Evolutionary conservation across 306 rosid species (phyloP).

Genomic region (Vigna angularis): DNA sequence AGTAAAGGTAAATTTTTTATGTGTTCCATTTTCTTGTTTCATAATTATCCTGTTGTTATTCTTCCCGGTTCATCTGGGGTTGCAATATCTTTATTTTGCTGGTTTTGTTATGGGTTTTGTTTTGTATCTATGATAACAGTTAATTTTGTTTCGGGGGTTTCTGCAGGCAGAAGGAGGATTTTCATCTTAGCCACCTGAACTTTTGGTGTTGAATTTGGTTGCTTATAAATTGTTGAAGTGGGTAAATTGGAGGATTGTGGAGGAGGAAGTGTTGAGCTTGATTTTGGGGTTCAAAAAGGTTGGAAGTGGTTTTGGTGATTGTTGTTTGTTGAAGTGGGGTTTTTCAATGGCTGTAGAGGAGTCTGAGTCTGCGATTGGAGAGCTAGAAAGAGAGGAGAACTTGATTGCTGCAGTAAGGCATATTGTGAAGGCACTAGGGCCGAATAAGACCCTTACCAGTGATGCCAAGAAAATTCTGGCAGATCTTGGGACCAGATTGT

Average conservation of each 20-base stretch:
- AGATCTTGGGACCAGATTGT: conserved; percentile 73
- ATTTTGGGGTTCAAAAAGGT: conserved; percentile 39
- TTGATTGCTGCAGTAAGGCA: conserved; percentile 76
- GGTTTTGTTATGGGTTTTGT: conserved; percentile 30
- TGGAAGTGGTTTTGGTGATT: conserved; percentile 33
- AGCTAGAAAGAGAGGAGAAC: conserved; percentile 70
- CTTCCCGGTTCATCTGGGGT: conserved; percentile 34
- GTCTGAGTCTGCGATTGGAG: conserved; percentile 54
- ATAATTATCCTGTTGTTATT: background rate
- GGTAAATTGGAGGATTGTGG: conserved; percentile 24
- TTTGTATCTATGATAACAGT: conserved; percentile 14
- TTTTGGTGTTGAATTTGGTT: conserved; percentile 36
- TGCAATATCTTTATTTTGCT: conserved; percentile 18
- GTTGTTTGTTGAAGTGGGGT: conserved; percentile 32
- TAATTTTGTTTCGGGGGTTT: conserved; percentile 26
- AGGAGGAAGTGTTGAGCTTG: conserved; percentile 20
- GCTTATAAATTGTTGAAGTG: conserved; percentile 30
- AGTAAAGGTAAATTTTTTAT: conserved; percentile 11
- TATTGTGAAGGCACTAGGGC: conserved; percentile 72
- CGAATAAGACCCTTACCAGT: conserved; percentile 66
- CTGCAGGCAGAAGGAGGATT: conserved; percentile 42
- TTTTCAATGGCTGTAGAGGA: conserved; percentile 66
- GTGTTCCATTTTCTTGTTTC: conserved; percentile 19
- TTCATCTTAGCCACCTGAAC: conserved; percentile 28
- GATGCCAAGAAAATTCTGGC: conserved; percentile 73